These are phyloP conservation scores for Fusarium burgessii DNA, from an alignment of 2,329 filamentous ascomycete species.

Conservation along the genomic window DNA sequence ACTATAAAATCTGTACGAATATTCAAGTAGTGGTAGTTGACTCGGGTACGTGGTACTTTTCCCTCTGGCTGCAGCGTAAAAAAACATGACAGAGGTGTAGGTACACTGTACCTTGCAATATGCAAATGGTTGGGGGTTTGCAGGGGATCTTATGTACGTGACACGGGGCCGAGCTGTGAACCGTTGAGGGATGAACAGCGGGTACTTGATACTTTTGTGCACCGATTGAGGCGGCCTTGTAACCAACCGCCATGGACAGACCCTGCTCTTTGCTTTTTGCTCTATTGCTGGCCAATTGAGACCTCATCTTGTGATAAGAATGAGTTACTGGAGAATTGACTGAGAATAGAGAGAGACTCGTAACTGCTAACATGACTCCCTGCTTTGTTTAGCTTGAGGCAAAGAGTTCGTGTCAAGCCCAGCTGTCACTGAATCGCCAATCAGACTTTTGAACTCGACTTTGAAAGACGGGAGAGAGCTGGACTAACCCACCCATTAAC, in stretches of 20 bases:
- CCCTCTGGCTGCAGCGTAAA: constrained; percentile 16
- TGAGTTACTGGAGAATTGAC: background rate
- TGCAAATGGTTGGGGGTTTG: constrained; percentile 25
- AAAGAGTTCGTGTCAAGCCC: constrained; percentile 32
- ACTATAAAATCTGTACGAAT: constrained; percentile 1
- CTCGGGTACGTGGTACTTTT: background rate
- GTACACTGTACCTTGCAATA: constrained; percentile 28
- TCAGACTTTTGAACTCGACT: constrained; percentile 10
- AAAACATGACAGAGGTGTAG: constrained; percentile 23
- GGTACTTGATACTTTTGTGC: constrained; percentile 28
- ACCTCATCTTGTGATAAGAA: background rate
- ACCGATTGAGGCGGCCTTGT: background rate
- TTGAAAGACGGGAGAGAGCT: constrained; percentile 24
- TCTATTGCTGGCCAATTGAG: background rate
- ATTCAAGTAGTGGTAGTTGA: constrained; percentile 7
- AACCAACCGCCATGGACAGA: constrained; percentile 25
- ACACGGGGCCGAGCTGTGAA: constrained; percentile 25
- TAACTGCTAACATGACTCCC: constrained; percentile 21
- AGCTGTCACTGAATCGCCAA: constrained; percentile 26
- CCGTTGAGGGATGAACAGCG: constrained; percentile 24
- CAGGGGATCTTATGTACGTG: constrained; percentile 11
- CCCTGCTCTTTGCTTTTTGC: background rate
- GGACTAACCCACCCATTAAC: constrained; percentile 19
- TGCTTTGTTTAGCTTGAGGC: constrained; percentile 23
- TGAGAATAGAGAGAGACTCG: background rate